Evolutionary conservation across 768 basidiomycete species (phyloP).

Genomic region (Collybiopsis luxurians): DNA sequence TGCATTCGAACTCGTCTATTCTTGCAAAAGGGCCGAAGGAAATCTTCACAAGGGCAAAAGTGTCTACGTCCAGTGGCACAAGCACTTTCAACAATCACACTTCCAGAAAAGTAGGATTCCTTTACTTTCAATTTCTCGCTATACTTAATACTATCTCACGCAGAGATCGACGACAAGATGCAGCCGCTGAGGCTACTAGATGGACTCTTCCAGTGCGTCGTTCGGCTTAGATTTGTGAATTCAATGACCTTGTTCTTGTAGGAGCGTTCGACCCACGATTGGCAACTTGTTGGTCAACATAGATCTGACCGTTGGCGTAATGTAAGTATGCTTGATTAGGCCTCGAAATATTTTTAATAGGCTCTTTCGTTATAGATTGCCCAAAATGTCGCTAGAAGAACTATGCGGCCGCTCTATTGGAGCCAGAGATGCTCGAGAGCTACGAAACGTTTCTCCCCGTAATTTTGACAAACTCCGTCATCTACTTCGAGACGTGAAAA

Average conservation of each 20-base stretch:
- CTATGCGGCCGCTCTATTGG: slow-evolving; percentile 20
- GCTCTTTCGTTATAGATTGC: slow-evolving; percentile 21
- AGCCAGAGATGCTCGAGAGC: slow-evolving; percentile 14
- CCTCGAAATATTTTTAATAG: too few species aligned
- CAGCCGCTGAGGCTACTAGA: slow-evolving; percentile 36
- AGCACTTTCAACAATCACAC: background rate
- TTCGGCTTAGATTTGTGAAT: background rate
- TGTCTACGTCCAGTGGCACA: slow-evolving; percentile 16
- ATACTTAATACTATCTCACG: background rate
- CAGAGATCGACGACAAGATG: slow-evolving; percentile 8
- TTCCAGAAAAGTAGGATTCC: background rate
- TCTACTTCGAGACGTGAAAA: slow-evolving; percentile 28
- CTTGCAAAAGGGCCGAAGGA: background rate
- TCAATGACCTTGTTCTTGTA: slow-evolving; percentile 14
- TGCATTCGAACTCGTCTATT: background rate
- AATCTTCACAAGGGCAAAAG: slow-evolving; percentile 22
- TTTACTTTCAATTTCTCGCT: too few species aligned
- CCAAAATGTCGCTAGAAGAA: slow-evolving; percentile 16
- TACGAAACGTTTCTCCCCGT: slow-evolving; percentile 4
- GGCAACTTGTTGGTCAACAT: slow-evolving; percentile 37
- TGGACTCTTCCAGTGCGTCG: slow-evolving; percentile 39
- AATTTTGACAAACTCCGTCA: slow-evolving; percentile 21
- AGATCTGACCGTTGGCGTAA: slow-evolving; percentile 37
- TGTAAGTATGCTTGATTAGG: slow-evolving; percentile 36
- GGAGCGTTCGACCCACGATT: slow-evolving; percentile 38